Evolutionary conservation across 257 asterid genomes (phyloP).

Genomic region (Jacaranda copaia): DNA sequence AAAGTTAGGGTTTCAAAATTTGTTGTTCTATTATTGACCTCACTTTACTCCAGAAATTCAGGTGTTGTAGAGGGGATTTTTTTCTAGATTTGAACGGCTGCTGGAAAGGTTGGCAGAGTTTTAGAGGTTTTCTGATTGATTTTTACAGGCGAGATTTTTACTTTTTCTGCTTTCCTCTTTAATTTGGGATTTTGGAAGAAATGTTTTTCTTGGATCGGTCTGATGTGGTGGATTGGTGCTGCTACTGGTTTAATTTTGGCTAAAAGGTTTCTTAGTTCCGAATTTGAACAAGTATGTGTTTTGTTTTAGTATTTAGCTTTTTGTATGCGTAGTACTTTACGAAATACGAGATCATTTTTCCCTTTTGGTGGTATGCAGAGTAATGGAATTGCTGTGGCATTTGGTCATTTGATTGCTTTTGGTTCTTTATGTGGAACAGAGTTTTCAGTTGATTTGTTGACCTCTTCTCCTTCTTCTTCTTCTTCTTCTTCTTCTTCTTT

Average conservation of each 20-base stretch:
- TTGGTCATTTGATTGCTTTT: constrained; percentile 38
- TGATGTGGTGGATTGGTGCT: constrained; percentile 39
- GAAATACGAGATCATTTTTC: constrained; percentile 26
- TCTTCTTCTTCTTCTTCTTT: not conserved
- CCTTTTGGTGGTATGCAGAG: constrained; percentile 29
- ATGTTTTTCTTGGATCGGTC: constrained; percentile 43
- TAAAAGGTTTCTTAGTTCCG: not conserved
- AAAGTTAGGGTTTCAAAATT: constrained; percentile 38
- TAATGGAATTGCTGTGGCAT: constrained; percentile 28
- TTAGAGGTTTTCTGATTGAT: constrained; percentile 20
- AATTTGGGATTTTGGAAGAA: constrained; percentile 26
- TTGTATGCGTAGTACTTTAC: constrained; percentile 15
- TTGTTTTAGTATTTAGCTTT: not conserved
- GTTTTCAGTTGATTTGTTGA: constrained; percentile 21
- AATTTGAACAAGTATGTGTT: not conserved
- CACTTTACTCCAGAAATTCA: constrained; percentile 13
- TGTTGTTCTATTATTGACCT: constrained; percentile 17
- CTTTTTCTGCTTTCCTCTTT: constrained; percentile 15
- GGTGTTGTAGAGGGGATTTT: constrained; percentile 9
- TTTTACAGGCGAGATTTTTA: constrained; percentile 29
- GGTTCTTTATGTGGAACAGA: constrained; percentile 10
- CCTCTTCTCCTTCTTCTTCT: not conserved
- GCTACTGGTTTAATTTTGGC: constrained; percentile 29
- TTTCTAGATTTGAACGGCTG: constrained; percentile 39
- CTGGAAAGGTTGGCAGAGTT: constrained; percentile 33